Evolutionary conservation across 2,329 filamentous ascomycete species (phyloP).

Genomic region (Lachnellula subtilissima): DNA sequence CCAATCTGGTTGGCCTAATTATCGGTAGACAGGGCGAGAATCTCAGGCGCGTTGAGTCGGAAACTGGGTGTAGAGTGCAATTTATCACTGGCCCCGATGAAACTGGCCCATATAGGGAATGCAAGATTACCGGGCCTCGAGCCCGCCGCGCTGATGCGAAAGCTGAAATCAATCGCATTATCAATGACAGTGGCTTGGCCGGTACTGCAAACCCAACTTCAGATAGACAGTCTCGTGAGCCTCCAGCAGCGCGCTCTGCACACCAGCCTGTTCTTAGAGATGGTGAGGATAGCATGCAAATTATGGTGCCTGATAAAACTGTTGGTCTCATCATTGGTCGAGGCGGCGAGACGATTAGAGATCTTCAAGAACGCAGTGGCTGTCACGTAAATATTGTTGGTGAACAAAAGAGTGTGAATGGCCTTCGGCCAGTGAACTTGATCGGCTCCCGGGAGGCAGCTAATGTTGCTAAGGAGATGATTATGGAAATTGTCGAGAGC

Average conservation of each 20-base stretch:
- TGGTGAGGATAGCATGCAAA: slow-evolving; percentile 81
- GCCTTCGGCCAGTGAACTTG: slow-evolving; percentile 81
- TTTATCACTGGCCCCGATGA: slow-evolving; percentile 74
- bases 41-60: slow-evolving; percentile 74
- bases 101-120: slow-evolving; percentile 70
- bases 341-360: slow-evolving; percentile 86
- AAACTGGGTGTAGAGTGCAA: slow-evolving; percentile 79
- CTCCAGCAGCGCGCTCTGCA: slow-evolving; percentile 26
- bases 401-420: slow-evolving; percentile 89
- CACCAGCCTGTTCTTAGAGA: slow-evolving; percentile 57
- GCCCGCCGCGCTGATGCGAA: slow-evolving; percentile 72
- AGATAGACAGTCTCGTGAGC: slow-evolving; percentile 33
- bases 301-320: slow-evolving; percentile 91
- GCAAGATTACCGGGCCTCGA: slow-evolving; percentile 75
- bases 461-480: slow-evolving; percentile 75
- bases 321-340: slow-evolving; percentile 93
- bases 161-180: slow-evolving; percentile 78
- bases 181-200: slow-evolving; percentile 74
- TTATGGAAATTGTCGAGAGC: slow-evolving; percentile 91
- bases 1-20: slow-evolving; percentile 80
- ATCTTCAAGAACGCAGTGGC: slow-evolving; percentile 85
- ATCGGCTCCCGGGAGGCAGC: slow-evolving; percentile 75
- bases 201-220: slow-evolving; percentile 43
- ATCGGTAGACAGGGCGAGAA: slow-evolving; percentile 91
- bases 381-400: slow-evolving; percentile 95